Evolutionary conservation across 208 protist species (phyloP).

Genomic region (Trypanosoma lewisi): DNA sequence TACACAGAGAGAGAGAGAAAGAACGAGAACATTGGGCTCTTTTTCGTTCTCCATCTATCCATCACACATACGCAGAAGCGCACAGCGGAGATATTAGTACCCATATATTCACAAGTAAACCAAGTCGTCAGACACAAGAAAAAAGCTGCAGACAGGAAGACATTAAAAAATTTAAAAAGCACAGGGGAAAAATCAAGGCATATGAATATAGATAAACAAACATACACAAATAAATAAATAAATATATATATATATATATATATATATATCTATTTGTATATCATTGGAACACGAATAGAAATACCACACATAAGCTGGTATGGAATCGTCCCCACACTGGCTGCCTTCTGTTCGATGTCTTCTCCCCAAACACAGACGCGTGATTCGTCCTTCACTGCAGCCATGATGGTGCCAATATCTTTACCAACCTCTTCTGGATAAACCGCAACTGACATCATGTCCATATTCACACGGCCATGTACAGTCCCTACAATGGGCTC

Average conservation of each 20-base stretch:
- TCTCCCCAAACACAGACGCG: constrained; percentile 40
- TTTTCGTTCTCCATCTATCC: too few species aligned
- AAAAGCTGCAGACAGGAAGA: too few species aligned
- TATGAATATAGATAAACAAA: neutral
- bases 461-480: constrained; percentile 59
- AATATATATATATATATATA: constrained; percentile 14
- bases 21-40: too few species aligned
- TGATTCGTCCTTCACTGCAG: constrained; percentile 30
- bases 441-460: constrained; percentile 37
- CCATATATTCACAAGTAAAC: too few species aligned
- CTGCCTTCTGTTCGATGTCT: constrained; percentile 41
- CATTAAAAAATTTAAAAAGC: too few species aligned
- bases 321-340: constrained; percentile 36
- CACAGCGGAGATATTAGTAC: too few species aligned
- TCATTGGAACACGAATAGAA: constrained; percentile 37
- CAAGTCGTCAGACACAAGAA: too few species aligned
- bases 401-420: constrained; percentile 35
- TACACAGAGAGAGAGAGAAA: too few species aligned
- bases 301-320: constrained; percentile 54
- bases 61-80: too few species aligned
- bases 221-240: constrained; percentile 1
- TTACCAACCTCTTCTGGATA: constrained; percentile 29
- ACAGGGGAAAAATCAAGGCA: neutral
- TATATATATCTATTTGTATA: constrained; percentile 33
- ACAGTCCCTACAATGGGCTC: constrained; percentile 30